These are phyloP conservation scores for Conidiobolus incongruus DNA, from an alignment of 371 early-diverging fungal genomes.

Conservation along the genomic window DNA sequence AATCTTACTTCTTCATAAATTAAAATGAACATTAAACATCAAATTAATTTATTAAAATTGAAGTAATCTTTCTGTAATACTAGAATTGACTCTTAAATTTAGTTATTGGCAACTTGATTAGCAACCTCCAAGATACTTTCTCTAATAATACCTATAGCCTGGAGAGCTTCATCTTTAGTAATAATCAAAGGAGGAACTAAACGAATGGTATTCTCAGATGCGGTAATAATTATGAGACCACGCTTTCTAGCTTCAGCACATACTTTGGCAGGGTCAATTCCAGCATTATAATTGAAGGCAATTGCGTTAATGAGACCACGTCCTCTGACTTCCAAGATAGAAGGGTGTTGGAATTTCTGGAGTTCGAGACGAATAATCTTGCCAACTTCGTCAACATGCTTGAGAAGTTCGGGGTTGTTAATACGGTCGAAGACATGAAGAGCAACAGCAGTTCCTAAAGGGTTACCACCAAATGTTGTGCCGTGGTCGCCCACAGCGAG, in stretches of 20 bases:
- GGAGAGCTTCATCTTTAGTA: slow-evolving; percentile 32
- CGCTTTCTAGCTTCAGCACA: slow-evolving; percentile 52
- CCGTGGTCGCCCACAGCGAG: slow-evolving; percentile 82
- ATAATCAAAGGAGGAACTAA: slow-evolving; percentile 71
- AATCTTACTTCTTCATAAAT: too few relatives aligned
- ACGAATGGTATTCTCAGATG: slow-evolving; percentile 73
- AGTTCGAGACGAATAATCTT: slow-evolving; percentile 22
- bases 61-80: too few relatives aligned
- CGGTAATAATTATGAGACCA: slow-evolving; percentile 68
- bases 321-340: slow-evolving; percentile 61
- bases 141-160: slow-evolving; percentile 25
- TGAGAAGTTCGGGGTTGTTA: slow-evolving; percentile 36
- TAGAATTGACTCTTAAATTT: too few relatives aligned
- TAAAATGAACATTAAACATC: too few relatives aligned
- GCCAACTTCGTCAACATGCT: slow-evolving; percentile 32
- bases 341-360: slow-evolving; percentile 17
- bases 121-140: too few relatives aligned
- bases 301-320: slow-evolving; percentile 66
- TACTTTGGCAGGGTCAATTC: slow-evolving; percentile 34
- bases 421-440: slow-evolving; percentile 46
- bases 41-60: too few relatives aligned
- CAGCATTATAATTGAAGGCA: slow-evolving; percentile 19
- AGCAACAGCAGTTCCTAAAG: slow-evolving; percentile 61
- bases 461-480: slow-evolving; percentile 91
- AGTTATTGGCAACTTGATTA: too few relatives aligned